Evolutionary conservation across 805 yeast species (phyloP).

Genomic region (Cyberlindnera petersonii): DNA sequence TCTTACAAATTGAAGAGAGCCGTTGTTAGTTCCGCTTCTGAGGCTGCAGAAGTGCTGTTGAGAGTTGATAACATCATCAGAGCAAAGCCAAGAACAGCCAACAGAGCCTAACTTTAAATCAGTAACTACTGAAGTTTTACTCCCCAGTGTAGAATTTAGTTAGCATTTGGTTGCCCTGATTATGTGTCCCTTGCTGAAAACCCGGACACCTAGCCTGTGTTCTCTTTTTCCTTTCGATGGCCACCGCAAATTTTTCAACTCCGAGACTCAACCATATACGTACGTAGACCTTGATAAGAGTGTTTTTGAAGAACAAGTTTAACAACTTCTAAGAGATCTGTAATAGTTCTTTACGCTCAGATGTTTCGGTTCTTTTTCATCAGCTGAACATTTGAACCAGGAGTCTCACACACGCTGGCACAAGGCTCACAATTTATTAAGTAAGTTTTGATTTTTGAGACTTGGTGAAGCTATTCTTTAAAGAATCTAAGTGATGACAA

Average conservation of each 20-base stretch:
- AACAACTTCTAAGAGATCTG: not conserved
- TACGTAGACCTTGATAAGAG: not conserved
- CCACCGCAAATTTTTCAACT: too few species aligned
- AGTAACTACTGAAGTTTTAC: not conserved
- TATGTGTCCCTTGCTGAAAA: not conserved
- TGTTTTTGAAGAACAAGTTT: too few species aligned
- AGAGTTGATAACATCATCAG: constrained; percentile 96
- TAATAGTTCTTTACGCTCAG: not conserved
- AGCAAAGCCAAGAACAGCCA: constrained; percentile 97
- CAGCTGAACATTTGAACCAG: too few species aligned
- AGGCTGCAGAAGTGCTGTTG: constrained; percentile 92
- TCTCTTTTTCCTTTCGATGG: too few species aligned
- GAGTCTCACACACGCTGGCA: too few species aligned
- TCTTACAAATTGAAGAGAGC: constrained; percentile 88
- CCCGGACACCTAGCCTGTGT: not conserved
- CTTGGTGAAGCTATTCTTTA: too few species aligned
- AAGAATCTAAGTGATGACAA: constrained; percentile 34
- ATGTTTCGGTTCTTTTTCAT: too few species aligned
- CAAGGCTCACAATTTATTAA: too few species aligned
- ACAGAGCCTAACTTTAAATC: constrained; percentile 45
- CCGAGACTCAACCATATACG: too few species aligned
- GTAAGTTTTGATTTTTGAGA: not conserved
- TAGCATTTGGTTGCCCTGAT: not conserved
- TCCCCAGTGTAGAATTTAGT: not conserved
- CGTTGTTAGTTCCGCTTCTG: constrained; percentile 93